Percentiles rank a stretch among this genome's conserved stretches.
Evolutionary conservation across 305 asterid genomes (phyloP).

Genomic region (Solanum hybrid): DNA sequence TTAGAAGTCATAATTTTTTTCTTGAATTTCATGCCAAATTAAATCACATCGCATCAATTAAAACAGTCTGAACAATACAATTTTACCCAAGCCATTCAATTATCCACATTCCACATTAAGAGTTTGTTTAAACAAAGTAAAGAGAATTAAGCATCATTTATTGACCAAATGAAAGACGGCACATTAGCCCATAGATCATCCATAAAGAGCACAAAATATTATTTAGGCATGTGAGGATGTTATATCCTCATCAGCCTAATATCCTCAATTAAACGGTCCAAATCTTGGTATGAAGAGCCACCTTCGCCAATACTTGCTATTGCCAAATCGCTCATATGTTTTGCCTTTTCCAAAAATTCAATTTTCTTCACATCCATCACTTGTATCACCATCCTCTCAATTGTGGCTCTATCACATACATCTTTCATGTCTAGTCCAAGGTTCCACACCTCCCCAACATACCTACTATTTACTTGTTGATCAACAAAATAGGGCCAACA

Average conservation of each 20-base stretch:
- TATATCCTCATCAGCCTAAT: constrained; percentile 5
- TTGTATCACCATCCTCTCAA: constrained; percentile 10
- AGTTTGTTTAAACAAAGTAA: not conserved
- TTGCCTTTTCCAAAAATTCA: constrained; percentile 11
- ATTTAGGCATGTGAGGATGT: not conserved
- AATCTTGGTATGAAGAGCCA: constrained; percentile 14
- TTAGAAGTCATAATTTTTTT: too few relatives aligned
- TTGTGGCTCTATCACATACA: constrained; percentile 7
- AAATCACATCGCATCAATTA: too few relatives aligned
- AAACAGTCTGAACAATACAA: too few relatives aligned
- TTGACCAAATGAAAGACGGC: not conserved
- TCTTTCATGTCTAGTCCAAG: constrained; percentile 26
- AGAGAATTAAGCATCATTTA: not conserved
- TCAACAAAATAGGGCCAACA: constrained; percentile 18
- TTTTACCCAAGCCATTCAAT: not conserved
- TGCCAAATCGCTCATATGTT: constrained; percentile 11
- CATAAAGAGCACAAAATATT: not conserved
- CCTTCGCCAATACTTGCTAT: constrained; percentile 2
- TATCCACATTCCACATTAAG: not conserved
- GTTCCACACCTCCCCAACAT: constrained; percentile 16
- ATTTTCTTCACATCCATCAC: constrained; percentile 11
- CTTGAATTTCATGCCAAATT: too few relatives aligned
- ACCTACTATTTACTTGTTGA: constrained; percentile 22
- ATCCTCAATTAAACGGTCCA: constrained; percentile 17
- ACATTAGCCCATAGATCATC: not conserved